Conservation (phyloP, 768 basidiomycete species). For the Sporobolomyces roseus region DNA sequence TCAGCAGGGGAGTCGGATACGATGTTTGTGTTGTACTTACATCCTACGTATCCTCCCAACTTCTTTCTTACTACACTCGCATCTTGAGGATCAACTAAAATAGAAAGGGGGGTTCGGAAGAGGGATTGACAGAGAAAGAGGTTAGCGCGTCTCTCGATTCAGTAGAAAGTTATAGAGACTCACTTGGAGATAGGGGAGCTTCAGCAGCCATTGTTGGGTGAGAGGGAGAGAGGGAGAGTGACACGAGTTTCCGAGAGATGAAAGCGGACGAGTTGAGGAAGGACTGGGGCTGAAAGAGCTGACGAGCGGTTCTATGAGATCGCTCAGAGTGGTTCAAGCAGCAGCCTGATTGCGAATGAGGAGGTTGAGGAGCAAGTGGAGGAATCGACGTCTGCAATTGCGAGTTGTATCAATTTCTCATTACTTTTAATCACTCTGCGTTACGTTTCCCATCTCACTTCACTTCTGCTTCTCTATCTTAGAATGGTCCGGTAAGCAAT, state of each 20-base stretch:
- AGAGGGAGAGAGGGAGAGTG: neutral
- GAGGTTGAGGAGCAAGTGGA: no score
- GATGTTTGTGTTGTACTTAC: no score
- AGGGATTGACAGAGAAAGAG: neutral
- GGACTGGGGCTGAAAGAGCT: no score
- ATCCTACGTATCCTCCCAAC: conserved; percentile 86
- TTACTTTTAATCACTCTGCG: no score
- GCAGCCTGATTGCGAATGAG: no score
- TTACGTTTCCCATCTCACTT: neutral
- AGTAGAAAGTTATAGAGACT: neutral
- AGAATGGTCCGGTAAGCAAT: conserved; percentile 16
- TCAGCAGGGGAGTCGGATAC: no score
- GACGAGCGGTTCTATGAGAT: no score
- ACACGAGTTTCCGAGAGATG: no score
- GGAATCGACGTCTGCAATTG: no score
- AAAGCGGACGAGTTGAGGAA: no score
- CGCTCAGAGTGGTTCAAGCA: no score
- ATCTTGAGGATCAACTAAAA: conserved; percentile 1
- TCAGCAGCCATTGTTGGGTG: neutral
- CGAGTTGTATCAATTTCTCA: no score
- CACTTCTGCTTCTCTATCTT: neutral
- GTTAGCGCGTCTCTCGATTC: neutral
- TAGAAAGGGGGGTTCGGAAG: neutral
- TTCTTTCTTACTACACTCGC: conserved; percentile 59
- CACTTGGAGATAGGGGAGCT: conserved; percentile 8